Evolutionary conservation across 306 rosid species (phyloP).

Genomic region (Vigna hirtella): DNA sequence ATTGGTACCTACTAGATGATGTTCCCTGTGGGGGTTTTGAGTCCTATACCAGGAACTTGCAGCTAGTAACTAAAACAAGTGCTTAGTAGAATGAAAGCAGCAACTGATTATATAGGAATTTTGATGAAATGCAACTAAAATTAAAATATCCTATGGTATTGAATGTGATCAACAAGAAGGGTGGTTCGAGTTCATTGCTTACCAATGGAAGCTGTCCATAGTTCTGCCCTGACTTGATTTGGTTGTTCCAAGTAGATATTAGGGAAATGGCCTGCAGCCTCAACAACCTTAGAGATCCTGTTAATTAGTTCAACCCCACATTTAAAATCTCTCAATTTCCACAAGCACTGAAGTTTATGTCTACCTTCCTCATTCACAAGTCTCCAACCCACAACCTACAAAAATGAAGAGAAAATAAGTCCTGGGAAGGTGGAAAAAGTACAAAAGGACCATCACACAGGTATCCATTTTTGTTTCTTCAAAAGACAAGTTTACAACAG

Average conservation of each 20-base stretch:
- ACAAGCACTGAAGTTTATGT: constrained; percentile 78
- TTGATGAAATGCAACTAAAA: constrained; percentile 13
- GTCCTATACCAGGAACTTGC: neutral
- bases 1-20: neutral
- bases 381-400: constrained; percentile 92
- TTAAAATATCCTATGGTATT: neutral
- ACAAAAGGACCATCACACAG: neutral
- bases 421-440: constrained; percentile 7
- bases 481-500: neutral
- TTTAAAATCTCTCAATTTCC: constrained; percentile 87
- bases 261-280: constrained; percentile 75
- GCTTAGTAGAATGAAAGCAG: neutral
- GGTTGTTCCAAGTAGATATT: constrained; percentile 79
- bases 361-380: constrained; percentile 64
- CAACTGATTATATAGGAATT: neutral
- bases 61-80: neutral
- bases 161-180: constrained; percentile 6
- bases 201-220: constrained; percentile 88
- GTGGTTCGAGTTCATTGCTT: constrained; percentile 29
- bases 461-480: neutral
- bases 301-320: constrained; percentile 80
- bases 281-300: constrained; percentile 70
- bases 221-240: constrained; percentile 81
- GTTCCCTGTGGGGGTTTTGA: neutral
- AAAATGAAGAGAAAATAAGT: constrained; percentile 25